Conservation (phyloP, 164 flowering plant species). For the Piper longum region DNA sequence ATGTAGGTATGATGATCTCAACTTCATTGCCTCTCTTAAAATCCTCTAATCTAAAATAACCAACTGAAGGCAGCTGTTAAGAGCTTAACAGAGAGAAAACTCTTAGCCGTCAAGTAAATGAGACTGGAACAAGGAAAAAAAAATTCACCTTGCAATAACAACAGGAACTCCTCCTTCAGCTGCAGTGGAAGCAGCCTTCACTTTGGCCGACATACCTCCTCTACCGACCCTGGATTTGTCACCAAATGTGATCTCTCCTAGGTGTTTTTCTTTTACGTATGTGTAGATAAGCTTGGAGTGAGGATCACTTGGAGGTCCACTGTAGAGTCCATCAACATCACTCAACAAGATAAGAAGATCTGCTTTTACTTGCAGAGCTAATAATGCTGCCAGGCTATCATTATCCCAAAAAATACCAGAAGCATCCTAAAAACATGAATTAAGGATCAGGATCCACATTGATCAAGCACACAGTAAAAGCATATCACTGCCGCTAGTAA, state of each 20-base stretch:
- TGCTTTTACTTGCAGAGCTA: slow-evolving; percentile 88
- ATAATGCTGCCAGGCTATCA: slow-evolving; percentile 88
- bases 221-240: slow-evolving; percentile 94
- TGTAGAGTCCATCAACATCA: slow-evolving; percentile 94
- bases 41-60: too few relatives aligned
- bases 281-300: slow-evolving; percentile 74
- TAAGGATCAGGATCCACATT: background rate
- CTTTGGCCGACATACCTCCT: slow-evolving; percentile 99
- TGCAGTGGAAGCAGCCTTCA: slow-evolving; percentile 90
- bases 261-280: slow-evolving; percentile 65
- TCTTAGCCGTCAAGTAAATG: too few relatives aligned
- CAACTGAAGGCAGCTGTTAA: too few relatives aligned
- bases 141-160: slow-evolving; percentile 67
- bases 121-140: background rate
- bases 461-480: background rate
- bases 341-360: slow-evolving; percentile 88
- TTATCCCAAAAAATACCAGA: slow-evolving; percentile 99
- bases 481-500: background rate
- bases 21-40: too few relatives aligned
- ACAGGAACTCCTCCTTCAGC: slow-evolving; percentile 89
- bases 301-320: slow-evolving; percentile 92
- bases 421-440: slow-evolving; percentile 57
- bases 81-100: too few relatives aligned
- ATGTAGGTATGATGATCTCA: too few relatives aligned
- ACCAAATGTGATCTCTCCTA: slow-evolving; percentile 74